These are phyloP conservation scores for Fusarium domesticum DNA, from an alignment of 2,329 filamentous ascomycete genomes.

Conservation along the genomic window DNA sequence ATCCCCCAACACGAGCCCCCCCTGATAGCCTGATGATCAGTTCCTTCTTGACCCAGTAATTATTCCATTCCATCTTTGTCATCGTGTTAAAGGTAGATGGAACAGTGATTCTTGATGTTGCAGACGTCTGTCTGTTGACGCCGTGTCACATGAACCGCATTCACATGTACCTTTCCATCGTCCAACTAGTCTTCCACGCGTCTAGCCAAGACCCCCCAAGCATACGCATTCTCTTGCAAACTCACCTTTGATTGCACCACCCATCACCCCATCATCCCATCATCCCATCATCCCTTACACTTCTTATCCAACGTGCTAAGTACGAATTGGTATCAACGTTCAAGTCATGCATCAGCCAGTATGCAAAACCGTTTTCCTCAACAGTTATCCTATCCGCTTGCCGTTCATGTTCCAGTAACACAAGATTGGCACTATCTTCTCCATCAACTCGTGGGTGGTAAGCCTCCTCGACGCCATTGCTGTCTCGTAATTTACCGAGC, in stretches of 20 bases:
- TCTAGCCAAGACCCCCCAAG: neutral
- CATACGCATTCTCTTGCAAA: neutral
- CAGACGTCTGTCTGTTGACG: neutral
- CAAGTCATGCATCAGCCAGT: neutral
- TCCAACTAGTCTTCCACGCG: neutral
- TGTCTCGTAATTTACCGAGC: neutral
- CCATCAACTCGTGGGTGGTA: neutral
- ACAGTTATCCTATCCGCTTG: neutral
- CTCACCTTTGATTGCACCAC: too few species aligned
- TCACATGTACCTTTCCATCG: neutral
- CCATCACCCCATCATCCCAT: neutral
- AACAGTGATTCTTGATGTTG: too few species aligned
- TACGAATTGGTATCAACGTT: neutral
- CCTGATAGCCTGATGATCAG: too few species aligned
- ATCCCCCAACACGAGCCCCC: too few species aligned
- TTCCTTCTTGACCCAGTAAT: too few species aligned
- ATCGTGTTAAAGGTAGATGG: too few species aligned
- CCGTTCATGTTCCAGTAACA: neutral
- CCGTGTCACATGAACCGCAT: neutral
- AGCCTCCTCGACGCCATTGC: neutral
- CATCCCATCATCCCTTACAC: neutral
- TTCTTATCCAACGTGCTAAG: neutral
- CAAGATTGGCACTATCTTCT: neutral
- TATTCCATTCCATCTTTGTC: too few species aligned
- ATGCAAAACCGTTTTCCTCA: neutral